Percentiles rank a stretch among this genome's conserved stretches.
These are phyloP conservation scores for Allium cepa DNA, from an alignment of 106 monocot genomes.

Conservation along the genomic window DNA sequence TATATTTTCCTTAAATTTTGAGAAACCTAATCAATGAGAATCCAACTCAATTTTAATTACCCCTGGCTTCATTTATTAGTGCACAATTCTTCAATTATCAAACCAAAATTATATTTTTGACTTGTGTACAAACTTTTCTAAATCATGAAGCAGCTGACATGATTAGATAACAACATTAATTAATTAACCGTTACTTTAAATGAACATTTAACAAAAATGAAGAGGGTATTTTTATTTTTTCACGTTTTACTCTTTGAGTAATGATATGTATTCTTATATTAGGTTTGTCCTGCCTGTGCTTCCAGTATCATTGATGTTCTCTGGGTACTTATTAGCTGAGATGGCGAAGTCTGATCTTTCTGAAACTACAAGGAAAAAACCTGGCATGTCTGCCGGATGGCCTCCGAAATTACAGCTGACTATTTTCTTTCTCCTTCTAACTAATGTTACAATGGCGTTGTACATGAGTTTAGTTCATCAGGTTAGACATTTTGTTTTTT, in stretches of 20 bases:
- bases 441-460: slow-evolving; percentile 87
- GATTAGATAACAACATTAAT: no score
- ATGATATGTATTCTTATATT: slow-evolving; percentile 9
- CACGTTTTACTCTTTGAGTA: background rate
- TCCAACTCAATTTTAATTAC: no score
- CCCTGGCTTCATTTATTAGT: no score
- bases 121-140: no score
- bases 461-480: slow-evolving; percentile 91
- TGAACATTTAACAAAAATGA: no score
- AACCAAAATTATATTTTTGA: no score
- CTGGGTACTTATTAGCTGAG: slow-evolving; percentile 72
- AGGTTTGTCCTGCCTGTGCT: slow-evolving; percentile 98
- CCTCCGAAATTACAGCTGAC: slow-evolving; percentile 31
- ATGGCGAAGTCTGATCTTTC: slow-evolving; percentile 19
- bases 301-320: slow-evolving; percentile 79
- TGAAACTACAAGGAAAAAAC: slow-evolving; percentile 9
- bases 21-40: no score
- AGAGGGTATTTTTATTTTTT: no score
- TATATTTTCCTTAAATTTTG: no score
- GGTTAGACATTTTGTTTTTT: slow-evolving; percentile 22
- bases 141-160: no score
- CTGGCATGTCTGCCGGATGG: background rate
- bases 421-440: slow-evolving; percentile 57
- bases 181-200: no score
- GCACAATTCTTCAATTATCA: no score